Conservation (phyloP, 148 eudicot species). For the Nyssa sinensis region DNA sequence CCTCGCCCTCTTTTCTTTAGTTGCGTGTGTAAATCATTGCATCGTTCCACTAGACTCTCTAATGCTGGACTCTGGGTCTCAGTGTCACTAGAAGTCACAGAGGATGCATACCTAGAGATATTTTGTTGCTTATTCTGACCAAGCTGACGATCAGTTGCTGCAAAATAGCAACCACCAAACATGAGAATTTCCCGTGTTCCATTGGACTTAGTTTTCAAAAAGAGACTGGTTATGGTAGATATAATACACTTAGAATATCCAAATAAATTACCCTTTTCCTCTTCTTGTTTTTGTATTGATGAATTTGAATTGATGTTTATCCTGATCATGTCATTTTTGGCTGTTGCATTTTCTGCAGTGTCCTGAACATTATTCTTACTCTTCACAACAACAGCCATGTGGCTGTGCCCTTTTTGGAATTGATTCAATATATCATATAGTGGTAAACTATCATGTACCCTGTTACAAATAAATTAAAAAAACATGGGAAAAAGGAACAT, state of each 20-base stretch:
- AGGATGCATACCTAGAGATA: conserved; percentile 24
- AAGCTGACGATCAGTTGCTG: conserved; percentile 17
- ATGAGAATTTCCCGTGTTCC: not conserved
- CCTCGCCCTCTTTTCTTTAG: conserved; percentile 10
- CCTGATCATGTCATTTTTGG: not conserved
- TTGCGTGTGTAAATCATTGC: conserved; percentile 12
- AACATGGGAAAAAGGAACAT: no score
- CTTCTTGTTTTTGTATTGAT: conserved; percentile 24
- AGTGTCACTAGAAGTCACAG: conserved; percentile 32
- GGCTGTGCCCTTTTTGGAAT: conserved; percentile 79
- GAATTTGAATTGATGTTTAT: conserved; percentile 19
- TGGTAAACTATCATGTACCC: conserved; percentile 61
- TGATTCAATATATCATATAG: conserved; percentile 64
- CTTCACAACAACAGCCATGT: conserved; percentile 74
- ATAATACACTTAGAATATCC: not conserved
- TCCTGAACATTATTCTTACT: conserved; percentile 25
- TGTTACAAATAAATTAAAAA: conserved; percentile 27
- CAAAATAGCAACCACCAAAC: not conserved
- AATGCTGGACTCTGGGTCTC: conserved; percentile 29
- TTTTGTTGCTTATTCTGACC: conserved; percentile 28
- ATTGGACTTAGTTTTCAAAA: not conserved
- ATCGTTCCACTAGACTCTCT: conserved; percentile 21
- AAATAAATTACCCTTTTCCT: conserved; percentile 25
- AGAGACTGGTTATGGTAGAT: no score
- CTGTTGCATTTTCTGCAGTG: conserved; percentile 18